Evolutionary conservation across 2,329 filamentous ascomycete species (phyloP), one percentile per base, ranked within the genome.

Genomic region (Xylogone sp.): DNA sequence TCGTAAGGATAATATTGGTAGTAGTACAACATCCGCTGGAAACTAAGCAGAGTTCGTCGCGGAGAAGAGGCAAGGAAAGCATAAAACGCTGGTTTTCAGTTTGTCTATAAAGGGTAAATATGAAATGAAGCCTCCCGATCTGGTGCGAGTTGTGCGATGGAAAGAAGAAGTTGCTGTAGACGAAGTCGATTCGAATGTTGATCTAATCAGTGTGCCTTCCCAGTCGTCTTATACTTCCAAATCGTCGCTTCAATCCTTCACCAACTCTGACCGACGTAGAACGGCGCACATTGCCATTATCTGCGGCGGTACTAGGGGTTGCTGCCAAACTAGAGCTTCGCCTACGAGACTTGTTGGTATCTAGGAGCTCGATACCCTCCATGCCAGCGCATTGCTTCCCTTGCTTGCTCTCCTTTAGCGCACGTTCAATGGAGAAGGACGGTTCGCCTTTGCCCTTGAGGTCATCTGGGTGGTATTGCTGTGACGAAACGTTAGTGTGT

Each of bases 401-500:
- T 51, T 64, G 64, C 62, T 79, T 81, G 64, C 82, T 76, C 21
- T 80, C 77, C 66, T 87, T 88, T 20, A 84, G 70, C 1, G 82
- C 79, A 56, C 81, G 81, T 61, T 93, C 89, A 29, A 87, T 77
- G 7, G 83, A 81, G 70, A 81, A 94, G 2, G 81, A 83, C 2
- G 88, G 87, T 65, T 93, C 88, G 43, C 87, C 87, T 69, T 94
- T 90, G 62, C 89, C 90, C 68, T 93, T 92, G 56, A 89, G 77
- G 63, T 95, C 90, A 43, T 87, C 81, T 5, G 86, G 84, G 51
- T 82, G 81, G 67, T 95, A 94, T 59, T 81, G 65, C 81, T 84
- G 53, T 2, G n/a, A 16, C 8, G n/a, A 7, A 27, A 10, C 10
- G n/a, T n/a, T n/a, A n/a, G n/a, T n/a, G n/a, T n/a, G n/a, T n/a